phyloP scores from a whole-genome alignment of 1,284 basidiomycete species.

The Volvariella surrecta region DNA sequence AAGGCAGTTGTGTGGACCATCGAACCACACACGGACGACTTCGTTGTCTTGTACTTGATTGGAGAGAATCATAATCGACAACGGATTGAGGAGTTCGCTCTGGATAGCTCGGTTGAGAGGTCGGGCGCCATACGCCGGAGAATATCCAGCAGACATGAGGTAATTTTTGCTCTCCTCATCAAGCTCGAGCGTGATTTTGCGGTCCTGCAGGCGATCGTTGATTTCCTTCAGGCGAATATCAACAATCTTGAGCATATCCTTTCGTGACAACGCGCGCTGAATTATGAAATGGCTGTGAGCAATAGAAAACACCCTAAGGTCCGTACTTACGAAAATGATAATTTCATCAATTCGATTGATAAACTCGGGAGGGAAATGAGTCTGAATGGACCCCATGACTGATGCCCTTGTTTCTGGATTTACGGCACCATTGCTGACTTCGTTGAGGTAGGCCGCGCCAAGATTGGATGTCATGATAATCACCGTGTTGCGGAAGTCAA shows the following conservation, averaged over 20 bases:
- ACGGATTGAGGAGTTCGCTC: constrained; percentile 87
- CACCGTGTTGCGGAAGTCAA: constrained; percentile 79
- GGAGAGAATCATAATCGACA: constrained; percentile 83
- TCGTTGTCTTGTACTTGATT: constrained; percentile 83
- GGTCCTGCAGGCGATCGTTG: constrained; percentile 68
- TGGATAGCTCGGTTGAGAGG: constrained; percentile 92
- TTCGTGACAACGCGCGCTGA: constrained; percentile 70
- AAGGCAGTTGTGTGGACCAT: constrained; percentile 78
- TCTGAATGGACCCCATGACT: constrained; percentile 75
- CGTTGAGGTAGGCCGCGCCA: constrained; percentile 71
- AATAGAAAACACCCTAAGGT: constrained; percentile 7
- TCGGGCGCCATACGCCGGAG: constrained; percentile 80
- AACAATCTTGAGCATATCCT: constrained; percentile 77
- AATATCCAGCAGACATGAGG: constrained; percentile 81
- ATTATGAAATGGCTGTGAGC: constrained; percentile 5
- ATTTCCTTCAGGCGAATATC: constrained; percentile 72
- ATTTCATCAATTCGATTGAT: constrained; percentile 89
- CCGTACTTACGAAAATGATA: constrained; percentile 72
- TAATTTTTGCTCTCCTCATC: constrained; percentile 77
- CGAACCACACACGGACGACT: constrained; percentile 69
- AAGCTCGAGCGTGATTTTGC: constrained; percentile 75
- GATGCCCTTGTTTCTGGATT: constrained; percentile 51
- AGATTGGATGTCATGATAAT: constrained; percentile 95
- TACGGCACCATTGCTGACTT: constrained; percentile 69
- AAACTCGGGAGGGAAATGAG: constrained; percentile 90